Conservation (phyloP, 352 stramenopile species). For the Phytophthora constricta region DNA sequence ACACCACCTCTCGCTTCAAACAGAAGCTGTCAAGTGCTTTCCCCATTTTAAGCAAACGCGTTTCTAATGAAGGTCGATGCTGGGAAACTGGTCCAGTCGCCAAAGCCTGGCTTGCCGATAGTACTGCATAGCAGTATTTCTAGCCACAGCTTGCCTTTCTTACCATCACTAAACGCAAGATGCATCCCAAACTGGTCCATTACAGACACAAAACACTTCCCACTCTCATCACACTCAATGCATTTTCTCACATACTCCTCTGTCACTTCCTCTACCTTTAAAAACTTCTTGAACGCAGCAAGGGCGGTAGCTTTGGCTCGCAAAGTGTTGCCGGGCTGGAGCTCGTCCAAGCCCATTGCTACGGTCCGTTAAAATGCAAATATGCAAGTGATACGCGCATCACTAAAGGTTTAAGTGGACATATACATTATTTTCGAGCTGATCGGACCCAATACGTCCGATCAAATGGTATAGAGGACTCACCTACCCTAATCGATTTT, state of each 20-base stretch:
- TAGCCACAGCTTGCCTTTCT: neutral
- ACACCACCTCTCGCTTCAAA: neutral
- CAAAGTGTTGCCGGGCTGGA: neutral
- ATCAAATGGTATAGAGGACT: too few relatives aligned
- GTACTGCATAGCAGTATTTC: slow-evolving; percentile 25
- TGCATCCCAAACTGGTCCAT: slow-evolving; percentile 22
- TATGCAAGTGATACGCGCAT: too few relatives aligned
- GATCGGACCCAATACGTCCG: too few relatives aligned
- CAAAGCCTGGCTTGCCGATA: slow-evolving; percentile 27
- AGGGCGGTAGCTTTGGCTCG: neutral
- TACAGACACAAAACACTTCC: slow-evolving; percentile 1
- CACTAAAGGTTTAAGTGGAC: too few relatives aligned
- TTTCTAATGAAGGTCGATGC: slow-evolving; percentile 14
- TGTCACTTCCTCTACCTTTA: neutral
- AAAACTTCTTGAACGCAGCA: neutral
- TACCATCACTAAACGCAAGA: slow-evolving; percentile 9
- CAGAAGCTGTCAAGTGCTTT: slow-evolving; percentile 21
- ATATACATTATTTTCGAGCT: too few relatives aligned
- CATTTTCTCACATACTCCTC: too few relatives aligned
- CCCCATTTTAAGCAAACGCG: slow-evolving; percentile 18
- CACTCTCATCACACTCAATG: too few relatives aligned
- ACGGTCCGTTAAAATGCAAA: too few relatives aligned
- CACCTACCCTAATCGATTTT: too few relatives aligned
- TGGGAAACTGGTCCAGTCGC: slow-evolving; percentile 20
- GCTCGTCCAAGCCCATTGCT: too few relatives aligned